Base-by-base conservation (phyloP, 208 protist genomes). In the Crithidia thermophila region DNA sequence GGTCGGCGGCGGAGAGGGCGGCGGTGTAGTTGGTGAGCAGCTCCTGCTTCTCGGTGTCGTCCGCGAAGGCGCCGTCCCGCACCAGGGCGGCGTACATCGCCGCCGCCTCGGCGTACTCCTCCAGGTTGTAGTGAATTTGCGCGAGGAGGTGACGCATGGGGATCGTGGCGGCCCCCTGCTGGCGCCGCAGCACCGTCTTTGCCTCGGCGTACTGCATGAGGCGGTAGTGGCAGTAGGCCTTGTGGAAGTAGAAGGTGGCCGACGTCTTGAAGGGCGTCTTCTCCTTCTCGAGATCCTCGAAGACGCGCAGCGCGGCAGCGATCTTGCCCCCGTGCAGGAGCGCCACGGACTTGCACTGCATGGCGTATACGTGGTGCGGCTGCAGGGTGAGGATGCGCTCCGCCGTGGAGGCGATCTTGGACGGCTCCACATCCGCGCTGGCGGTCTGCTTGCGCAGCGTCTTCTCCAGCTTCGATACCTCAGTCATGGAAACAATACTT, bases 101-200 rank as follows among this genome's bases (percentile, higher is more conserved):
- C 8, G 90, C 85, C 25, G 90, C 90, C 23, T 63, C 79, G 9
- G 63, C 61, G 70, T 85, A 93, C 68, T 87, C 74, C 72, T 93
- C 90, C n/a, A 93, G 71, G 58, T 90, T 80, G 77, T 94, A 95
- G 71, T 90, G 79, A 9, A 92, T 69, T 66, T 95, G 90, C 5
- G 87, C 90, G 6, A 91, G 77, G 6, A 95, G 76, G 67, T 95
- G 82, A 9, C 77, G 77, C 16, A 83, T 82, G 5, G 87, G 72
- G 31, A 77, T 65, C 39, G 88, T 70, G 28, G 55, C 56, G 20
- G 58, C 25, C 10, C 43, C 46, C 37, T 71, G 64, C 27, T 72
- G 68, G 13, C 43, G 31, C 25, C 30, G 34, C 40, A 91, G 74
- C 28, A 77, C 71, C 16, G 25, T 25, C 51, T 83, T 77, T 10